These are phyloP conservation scores for Lachancea meyersii DNA, from an alignment of 805 yeast species.

Conservation along the genomic window DNA sequence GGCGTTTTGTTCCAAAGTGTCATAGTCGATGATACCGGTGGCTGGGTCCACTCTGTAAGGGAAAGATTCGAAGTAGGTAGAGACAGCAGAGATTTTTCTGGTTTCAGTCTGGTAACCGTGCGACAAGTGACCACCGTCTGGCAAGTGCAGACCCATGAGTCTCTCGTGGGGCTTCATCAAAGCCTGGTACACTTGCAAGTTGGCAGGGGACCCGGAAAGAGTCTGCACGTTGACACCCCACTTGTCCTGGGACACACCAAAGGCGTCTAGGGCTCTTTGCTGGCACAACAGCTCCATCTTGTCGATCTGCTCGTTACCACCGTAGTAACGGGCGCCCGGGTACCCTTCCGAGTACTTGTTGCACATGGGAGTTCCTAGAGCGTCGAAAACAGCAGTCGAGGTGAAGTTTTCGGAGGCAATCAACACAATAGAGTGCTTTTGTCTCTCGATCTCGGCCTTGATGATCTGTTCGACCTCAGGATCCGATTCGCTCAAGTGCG, in stretches of 20 bases:
- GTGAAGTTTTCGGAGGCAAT: slow-evolving; percentile 98
- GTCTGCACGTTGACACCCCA: slow-evolving; percentile 99
- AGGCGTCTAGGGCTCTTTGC: slow-evolving; percentile 88
- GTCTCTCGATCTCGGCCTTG: slow-evolving; percentile 80
- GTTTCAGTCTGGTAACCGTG: slow-evolving; percentile 97
- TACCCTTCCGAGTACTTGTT: slow-evolving; percentile 99
- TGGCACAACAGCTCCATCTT: slow-evolving; percentile 89
- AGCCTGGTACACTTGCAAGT: slow-evolving; percentile 93
- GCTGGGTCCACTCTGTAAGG: slow-evolving; percentile 90
- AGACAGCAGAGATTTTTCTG: slow-evolving; percentile 89
- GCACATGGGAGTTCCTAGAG: slow-evolving; percentile 95
- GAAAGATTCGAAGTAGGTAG: slow-evolving; percentile 97
- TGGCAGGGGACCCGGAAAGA: slow-evolving; percentile 95
- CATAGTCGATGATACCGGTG: slow-evolving; percentile 95
- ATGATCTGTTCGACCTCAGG: slow-evolving; percentile 73
- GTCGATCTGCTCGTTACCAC: slow-evolving; percentile 97
- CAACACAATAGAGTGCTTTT: slow-evolving; percentile 85
- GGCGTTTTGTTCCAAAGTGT: slow-evolving; percentile 87
- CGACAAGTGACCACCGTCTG: slow-evolving; percentile 98
- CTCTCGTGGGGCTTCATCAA: slow-evolving; percentile 93
- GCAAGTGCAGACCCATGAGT: slow-evolving; percentile 95
- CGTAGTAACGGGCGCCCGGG: slow-evolving; percentile 98
- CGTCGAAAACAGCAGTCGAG: slow-evolving; percentile 90
- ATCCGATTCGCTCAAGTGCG: slow-evolving; percentile 54
- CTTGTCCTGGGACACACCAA: slow-evolving; percentile 65